Percentiles rank a stretch among this genome's conserved stretches.
Evolutionary conservation across 805 yeast species (phyloP).

Genomic region (Groenewaldozyma salmanticensis): DNA sequence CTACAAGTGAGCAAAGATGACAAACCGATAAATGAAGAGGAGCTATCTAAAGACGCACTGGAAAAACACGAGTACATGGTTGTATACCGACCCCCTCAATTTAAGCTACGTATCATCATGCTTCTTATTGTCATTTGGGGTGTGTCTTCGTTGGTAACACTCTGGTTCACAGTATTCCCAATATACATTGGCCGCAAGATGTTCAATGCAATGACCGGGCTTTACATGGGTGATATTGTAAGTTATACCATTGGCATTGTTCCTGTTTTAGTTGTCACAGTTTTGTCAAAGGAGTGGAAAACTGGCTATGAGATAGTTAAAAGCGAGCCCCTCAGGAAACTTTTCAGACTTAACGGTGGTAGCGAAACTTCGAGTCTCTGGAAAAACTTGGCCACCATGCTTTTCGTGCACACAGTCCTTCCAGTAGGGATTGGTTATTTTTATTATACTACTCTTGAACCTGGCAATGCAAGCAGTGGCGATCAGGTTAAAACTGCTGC

Average conservation of each 20-base stretch:
- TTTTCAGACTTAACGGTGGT: too few relatives aligned
- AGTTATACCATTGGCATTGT: slow-evolving; percentile 17
- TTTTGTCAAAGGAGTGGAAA: too few relatives aligned
- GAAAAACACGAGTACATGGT: slow-evolving; percentile 42
- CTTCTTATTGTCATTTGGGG: slow-evolving; percentile 41
- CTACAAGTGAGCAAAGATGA: slow-evolving; percentile 78
- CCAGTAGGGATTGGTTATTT: not conserved
- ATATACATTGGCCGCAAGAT: slow-evolving; percentile 20
- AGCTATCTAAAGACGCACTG: slow-evolving; percentile 31
- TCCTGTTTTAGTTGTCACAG: slow-evolving; percentile 4
- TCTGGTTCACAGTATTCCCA: slow-evolving; percentile 20
- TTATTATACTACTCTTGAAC: not conserved
- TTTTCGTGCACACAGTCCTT: not conserved
- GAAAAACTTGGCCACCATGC: not conserved
- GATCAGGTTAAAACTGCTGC: not conserved
- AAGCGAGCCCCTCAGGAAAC: too few relatives aligned
- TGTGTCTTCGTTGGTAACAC: slow-evolving; percentile 24
- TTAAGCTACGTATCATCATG: slow-evolving; percentile 46
- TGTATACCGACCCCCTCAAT: slow-evolving; percentile 80
- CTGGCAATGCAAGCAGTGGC: not conserved
- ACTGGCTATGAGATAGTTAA: too few relatives aligned
- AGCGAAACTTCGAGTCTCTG: too few relatives aligned
- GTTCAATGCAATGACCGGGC: slow-evolving; percentile 1
- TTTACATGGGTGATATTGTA: slow-evolving; percentile 15
- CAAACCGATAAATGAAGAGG: slow-evolving; percentile 34